Percentiles rank a stretch among this genome's conserved stretches.
phyloP scores from a whole-genome alignment of 2,329 filamentous ascomycete species.

The Colletotrichum sp. region DNA sequence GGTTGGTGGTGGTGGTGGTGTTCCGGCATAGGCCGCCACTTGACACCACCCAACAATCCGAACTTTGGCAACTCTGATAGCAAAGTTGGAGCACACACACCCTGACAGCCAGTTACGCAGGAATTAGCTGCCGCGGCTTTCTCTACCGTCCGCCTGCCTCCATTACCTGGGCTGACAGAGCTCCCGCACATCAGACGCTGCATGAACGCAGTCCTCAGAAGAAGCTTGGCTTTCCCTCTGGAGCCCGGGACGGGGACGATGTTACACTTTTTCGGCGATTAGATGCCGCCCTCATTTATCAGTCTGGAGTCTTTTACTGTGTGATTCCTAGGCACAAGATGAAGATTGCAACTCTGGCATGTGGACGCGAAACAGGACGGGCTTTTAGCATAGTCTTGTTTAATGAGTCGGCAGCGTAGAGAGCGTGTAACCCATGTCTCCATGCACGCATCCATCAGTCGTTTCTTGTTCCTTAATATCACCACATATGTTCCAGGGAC shows the following conservation, averaged over 20 bases:
- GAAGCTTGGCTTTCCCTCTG: neutral
- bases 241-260: neutral
- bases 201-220: neutral
- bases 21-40: neutral
- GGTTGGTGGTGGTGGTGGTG: neutral
- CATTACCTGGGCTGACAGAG: neutral
- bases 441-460: conserved; percentile 5
- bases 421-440: neutral
- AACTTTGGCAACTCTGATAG: neutral
- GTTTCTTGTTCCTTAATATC: conserved; percentile 16
- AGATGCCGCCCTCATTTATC: neutral
- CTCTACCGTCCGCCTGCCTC: neutral
- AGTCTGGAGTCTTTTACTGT: neutral
- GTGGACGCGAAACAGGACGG: neutral
- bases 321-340: neutral
- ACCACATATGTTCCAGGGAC: conserved; percentile 5
- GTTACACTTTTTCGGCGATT: neutral
- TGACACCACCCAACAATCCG: neutral
- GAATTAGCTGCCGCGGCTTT: neutral
- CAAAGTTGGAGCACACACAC: neutral
- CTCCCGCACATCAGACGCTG: conserved; percentile 3
- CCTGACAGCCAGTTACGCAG: neutral
- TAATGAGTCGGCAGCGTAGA: neutral
- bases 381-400: neutral
- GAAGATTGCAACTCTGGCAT: neutral